A percentile compares a stretch with the other conserved stretches of the same genome.
Conservation (phyloP, 805 yeast genomes). For the Cephaloascus albidus region DNA sequence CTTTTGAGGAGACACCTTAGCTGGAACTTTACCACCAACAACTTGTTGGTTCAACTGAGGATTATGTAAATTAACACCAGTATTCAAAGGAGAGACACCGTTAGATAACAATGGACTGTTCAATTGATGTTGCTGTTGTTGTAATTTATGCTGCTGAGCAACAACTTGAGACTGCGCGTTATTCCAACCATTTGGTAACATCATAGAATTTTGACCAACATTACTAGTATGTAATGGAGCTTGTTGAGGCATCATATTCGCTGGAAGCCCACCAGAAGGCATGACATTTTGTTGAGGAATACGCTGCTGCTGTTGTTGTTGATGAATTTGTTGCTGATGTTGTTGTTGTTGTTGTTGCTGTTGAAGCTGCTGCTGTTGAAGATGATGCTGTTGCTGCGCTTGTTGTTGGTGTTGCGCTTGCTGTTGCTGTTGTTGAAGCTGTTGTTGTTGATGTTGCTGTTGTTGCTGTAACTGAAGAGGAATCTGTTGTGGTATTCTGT, state of each 20-base stretch:
- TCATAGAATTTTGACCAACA: slow-evolving; percentile 5
- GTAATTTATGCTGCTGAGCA: not conserved
- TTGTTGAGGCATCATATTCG: slow-evolving; percentile 3
- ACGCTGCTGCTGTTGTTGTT: slow-evolving; percentile 1
- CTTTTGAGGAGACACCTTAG: too few species aligned
- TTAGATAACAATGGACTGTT: not conserved
- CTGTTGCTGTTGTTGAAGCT: not conserved
- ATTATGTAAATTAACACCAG: not conserved
- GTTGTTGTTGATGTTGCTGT: slow-evolving; percentile 1
- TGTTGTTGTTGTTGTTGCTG: slow-evolving; percentile 9
- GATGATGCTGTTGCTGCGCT: not conserved
- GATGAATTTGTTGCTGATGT: slow-evolving; percentile 7
- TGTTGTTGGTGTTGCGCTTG: slow-evolving; percentile 3
- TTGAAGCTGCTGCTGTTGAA: slow-evolving; percentile 1
- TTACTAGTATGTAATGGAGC: slow-evolving; percentile 17
- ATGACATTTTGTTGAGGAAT: slow-evolving; percentile 4
- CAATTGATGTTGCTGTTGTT: not conserved
- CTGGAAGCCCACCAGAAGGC: slow-evolving; percentile 4
- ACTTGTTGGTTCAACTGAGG: too few species aligned
- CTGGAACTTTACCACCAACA: too few species aligned
- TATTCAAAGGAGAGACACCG: not conserved
- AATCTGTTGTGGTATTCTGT: slow-evolving; percentile 2
- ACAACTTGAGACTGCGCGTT: too few species aligned
- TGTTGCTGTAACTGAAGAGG: slow-evolving; percentile 2
- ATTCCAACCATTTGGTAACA: not conserved